These are phyloP conservation scores for Tylopilus sp. DNA, from an alignment of 768 basidiomycete genomes.

Conservation along the genomic window DNA sequence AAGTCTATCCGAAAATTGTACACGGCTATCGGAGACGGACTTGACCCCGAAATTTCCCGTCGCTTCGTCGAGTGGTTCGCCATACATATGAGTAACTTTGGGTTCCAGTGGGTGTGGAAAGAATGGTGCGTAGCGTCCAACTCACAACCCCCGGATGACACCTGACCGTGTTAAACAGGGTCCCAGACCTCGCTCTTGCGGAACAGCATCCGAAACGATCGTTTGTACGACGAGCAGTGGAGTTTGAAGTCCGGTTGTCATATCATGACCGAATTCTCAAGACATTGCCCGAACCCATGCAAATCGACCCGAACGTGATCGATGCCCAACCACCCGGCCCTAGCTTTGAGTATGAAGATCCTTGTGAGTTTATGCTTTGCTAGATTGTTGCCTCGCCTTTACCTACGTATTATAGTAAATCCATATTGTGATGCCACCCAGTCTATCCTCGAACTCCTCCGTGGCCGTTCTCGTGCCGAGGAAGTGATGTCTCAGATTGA, in stretches of 20 bases:
- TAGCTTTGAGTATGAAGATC: slow-evolving; percentile 79
- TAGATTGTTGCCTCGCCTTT: not conserved
- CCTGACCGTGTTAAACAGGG: slow-evolving; percentile 48
- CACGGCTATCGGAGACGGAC: slow-evolving; percentile 68
- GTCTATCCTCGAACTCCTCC: slow-evolving; percentile 73
- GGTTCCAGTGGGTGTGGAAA: slow-evolving; percentile 98
- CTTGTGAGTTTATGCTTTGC: slow-evolving; percentile 43
- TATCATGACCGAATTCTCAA: slow-evolving; percentile 92
- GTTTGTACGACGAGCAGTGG: slow-evolving; percentile 84
- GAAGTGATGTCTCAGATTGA: slow-evolving; percentile 78
- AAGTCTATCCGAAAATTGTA: slow-evolving; percentile 92
- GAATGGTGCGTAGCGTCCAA: slow-evolving; percentile 65
- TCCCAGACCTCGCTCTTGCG: slow-evolving; percentile 74
- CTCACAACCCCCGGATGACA: slow-evolving; percentile 1
- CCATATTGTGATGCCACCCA: slow-evolving; percentile 80
- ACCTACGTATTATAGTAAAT: slow-evolving; percentile 47
- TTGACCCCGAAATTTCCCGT: slow-evolving; percentile 81
- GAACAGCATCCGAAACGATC: slow-evolving; percentile 80
- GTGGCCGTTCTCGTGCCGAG: slow-evolving; percentile 75
- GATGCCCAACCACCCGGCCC: slow-evolving; percentile 72
- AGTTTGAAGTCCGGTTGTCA: slow-evolving; percentile 86
- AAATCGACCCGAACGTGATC: slow-evolving; percentile 61
- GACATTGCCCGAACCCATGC: slow-evolving; percentile 82
- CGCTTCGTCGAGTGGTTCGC: slow-evolving; percentile 95
- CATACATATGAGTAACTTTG: slow-evolving; percentile 95